Evolutionary conservation across 2,329 filamentous ascomycete genomes (phyloP).

Genomic region (Paraphaeosphaeria minitans): DNA sequence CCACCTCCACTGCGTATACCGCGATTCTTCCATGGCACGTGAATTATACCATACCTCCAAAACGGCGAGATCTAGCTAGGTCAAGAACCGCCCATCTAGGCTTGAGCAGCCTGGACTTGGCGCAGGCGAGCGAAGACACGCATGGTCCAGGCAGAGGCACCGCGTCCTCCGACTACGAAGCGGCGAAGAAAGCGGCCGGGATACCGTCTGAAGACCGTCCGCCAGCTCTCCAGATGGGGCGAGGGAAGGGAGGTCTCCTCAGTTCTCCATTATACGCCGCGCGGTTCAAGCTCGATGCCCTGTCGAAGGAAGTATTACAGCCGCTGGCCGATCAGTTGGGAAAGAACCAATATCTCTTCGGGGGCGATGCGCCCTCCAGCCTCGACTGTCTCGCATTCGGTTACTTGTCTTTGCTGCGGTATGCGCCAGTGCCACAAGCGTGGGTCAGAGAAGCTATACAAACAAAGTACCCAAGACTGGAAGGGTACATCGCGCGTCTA

Average conservation of each 20-base stretch:
- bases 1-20: constrained; percentile 81
- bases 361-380: constrained; percentile 58
- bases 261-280: constrained; percentile 71
- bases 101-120: constrained; percentile 54
- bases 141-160: constrained; percentile 36
- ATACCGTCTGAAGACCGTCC: constrained; percentile 42
- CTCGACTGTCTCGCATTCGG: constrained; percentile 82
- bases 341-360: constrained; percentile 62
- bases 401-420: constrained; percentile 76
- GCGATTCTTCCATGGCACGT: constrained; percentile 81
- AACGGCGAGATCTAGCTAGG: constrained; percentile 72
- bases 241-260: constrained; percentile 65
- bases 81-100: constrained; percentile 63
- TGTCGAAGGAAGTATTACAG: constrained; percentile 71
- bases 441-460: constrained; percentile 66
- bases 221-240: constrained; percentile 55
- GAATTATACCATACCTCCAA: constrained; percentile 82
- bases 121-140: constrained; percentile 46
- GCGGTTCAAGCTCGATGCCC: constrained; percentile 75
- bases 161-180: constrained; percentile 43
- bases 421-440: constrained; percentile 63
- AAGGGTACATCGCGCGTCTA: constrained; percentile 46
- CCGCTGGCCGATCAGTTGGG: constrained; percentile 69
- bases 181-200: constrained; percentile 44
- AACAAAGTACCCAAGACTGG: constrained; percentile 51